phyloP scores from a whole-genome alignment of 2,329 filamentous ascomycete species.

The Trichoderma atrobrunneum region DNA sequence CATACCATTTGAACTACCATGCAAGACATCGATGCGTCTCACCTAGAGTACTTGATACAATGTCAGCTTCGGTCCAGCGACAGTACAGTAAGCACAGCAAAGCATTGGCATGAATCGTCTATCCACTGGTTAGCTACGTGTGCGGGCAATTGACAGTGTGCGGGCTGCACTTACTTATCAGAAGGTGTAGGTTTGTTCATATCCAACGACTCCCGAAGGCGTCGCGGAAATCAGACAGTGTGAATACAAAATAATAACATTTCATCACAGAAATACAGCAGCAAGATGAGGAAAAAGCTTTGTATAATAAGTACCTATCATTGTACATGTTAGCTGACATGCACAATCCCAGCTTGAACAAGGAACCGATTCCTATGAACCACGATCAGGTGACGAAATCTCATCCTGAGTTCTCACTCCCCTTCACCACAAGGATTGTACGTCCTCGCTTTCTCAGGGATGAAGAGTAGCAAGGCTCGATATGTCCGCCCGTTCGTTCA shows the following conservation, averaged over 20 bases:
- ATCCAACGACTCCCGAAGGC: conserved; percentile 38
- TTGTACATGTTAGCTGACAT: conserved; percentile 32
- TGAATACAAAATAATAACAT: conserved; percentile 49
- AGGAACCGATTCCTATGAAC: conserved; percentile 30
- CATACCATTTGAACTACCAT: conserved; percentile 7
- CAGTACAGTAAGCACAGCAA: background rate
- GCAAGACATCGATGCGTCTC: background rate
- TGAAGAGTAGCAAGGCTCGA: conserved; percentile 49
- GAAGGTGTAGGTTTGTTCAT: conserved; percentile 56
- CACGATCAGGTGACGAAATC: conserved; percentile 63
- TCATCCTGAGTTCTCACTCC: conserved; percentile 59
- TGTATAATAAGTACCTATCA: conserved; percentile 37
- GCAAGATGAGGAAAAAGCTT: conserved; percentile 21
- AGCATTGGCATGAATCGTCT: background rate
- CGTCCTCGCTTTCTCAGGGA: conserved; percentile 53
- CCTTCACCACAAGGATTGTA: conserved; percentile 60
- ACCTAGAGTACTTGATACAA: background rate
- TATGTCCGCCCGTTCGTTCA: conserved; percentile 71
- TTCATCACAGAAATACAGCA: conserved; percentile 44
- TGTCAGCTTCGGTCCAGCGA: conserved; percentile 6
- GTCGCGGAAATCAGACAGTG: conserved; percentile 53
- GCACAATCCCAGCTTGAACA: conserved; percentile 27
- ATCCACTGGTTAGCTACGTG: background rate
- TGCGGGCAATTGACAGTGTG: background rate
- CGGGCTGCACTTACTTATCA: conserved; percentile 43